Base-by-base conservation (phyloP, 1,284 basidiomycete species). In the Cutaneotrichosporon mucoides region DNA sequence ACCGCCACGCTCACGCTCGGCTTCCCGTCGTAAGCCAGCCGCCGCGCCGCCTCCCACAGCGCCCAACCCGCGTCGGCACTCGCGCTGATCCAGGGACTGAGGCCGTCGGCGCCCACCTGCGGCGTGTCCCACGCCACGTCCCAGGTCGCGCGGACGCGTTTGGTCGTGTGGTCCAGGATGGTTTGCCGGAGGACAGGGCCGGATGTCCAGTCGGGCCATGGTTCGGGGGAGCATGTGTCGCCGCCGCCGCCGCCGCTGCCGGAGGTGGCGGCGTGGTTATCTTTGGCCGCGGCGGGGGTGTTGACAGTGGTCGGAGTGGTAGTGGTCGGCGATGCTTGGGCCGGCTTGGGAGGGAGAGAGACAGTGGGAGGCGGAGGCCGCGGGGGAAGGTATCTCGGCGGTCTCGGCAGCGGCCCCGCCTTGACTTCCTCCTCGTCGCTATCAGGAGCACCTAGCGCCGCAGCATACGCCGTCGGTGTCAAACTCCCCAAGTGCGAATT, bases 41-140 rank as follows among this genome's bases (percentile, higher is more conserved):
- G 58, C 34, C 69, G 64, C 13, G 68, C 65, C 0, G 68, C 61
- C 35, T 73, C 68, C 69, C 70, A 73, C 10, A 73, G 57, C 5
- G 51, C 57, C 73, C 73, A 73, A n/a, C 50, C 36, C 13, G 70
- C 48, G 42, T 56, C 53, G 8, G 38, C 13, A 11, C 56, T 60
- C 3, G 57, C 58, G n/a, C 60, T 64, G 16, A 74, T 68, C 69
- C 70, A 74, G 5, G 67, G 65, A 2, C 61, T 59, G 36, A 60
- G 58, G 24, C 70, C 68, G 56, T 73, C 72, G 50, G 45, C 33
- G 16, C 15, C 57, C 46, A 45, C 65, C 59, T 40, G 61, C 51
- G 5, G 62, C 24, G 36, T 56, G 55, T 38, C 55, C 56, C 37
- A 59, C 41, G 13, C 59, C 13, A 35, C 54, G 54, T 38, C 64